Percentiles rank a stretch among this genome's conserved stretches.
These are phyloP conservation scores for Dothistroma pini DNA, from an alignment of 2,329 filamentous ascomycete species.

Conservation along the genomic window DNA sequence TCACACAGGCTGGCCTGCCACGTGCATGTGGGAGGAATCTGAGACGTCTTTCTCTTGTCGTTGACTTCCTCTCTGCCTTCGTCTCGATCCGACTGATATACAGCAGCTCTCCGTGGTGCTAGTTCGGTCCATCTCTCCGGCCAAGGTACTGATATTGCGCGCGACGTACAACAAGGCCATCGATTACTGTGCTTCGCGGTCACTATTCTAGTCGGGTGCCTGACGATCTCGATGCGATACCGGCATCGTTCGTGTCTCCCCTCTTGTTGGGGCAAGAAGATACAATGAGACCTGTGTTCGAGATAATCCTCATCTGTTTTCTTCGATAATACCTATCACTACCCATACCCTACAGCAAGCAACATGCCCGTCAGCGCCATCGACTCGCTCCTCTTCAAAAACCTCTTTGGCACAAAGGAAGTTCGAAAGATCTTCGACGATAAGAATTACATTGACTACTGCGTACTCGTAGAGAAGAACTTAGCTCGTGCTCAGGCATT, in stretches of 20 bases:
- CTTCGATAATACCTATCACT: neutral
- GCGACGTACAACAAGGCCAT: no score
- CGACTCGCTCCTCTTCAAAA: conserved; percentile 26
- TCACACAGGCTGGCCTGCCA: neutral
- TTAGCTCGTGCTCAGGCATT: conserved; percentile 24
- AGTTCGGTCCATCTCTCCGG: no score
- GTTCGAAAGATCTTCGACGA: conserved; percentile 23
- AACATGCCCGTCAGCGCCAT: conserved; percentile 26
- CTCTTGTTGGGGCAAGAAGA: neutral
- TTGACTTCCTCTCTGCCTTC: neutral
- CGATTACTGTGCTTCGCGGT: no score
- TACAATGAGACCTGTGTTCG: neutral
- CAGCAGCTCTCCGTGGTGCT: no score
- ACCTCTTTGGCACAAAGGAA: conserved; percentile 23
- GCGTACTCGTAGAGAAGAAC: conserved; percentile 25
- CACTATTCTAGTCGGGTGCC: neutral
- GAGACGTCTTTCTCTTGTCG: neutral
- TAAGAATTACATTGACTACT: conserved; percentile 19
- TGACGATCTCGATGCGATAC: neutral
- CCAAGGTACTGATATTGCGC: no score
- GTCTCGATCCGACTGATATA: neutral
- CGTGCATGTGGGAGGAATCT: neutral
- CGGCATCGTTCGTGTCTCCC: neutral
- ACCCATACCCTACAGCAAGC: neutral
- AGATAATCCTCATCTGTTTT: neutral